Conservation (phyloP, 495 filamentous ascomycete genomes). For the Cetradonia linearis region DNA sequence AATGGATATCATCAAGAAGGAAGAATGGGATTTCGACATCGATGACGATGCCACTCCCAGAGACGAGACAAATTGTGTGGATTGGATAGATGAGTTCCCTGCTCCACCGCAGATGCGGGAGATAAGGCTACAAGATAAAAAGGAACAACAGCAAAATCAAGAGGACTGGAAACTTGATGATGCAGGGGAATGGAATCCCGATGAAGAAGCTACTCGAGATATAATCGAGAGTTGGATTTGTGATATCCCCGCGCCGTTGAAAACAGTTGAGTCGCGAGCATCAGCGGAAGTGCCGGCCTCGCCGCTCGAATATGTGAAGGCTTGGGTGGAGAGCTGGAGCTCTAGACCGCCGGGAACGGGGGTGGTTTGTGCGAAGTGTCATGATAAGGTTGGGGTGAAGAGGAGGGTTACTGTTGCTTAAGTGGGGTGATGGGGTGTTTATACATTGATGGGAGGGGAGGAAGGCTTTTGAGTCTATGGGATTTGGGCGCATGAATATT, state of each 20-base stretch:
- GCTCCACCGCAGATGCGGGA: neutral
- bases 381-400: constrained; percentile 5
- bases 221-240: neutral
- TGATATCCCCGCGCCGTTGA: constrained; percentile 4
- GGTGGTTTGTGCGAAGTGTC: constrained; percentile 20
- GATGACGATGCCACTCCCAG: neutral
- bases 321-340: constrained; percentile 20
- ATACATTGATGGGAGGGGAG: neutral
- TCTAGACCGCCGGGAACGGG: constrained; percentile 5
- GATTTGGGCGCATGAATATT: neutral
- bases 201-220: constrained; percentile 3
- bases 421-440: neutral
- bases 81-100: neutral
- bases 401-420: constrained; percentile 15
- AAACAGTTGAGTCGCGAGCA: neutral
- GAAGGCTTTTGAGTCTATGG: neutral
- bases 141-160: neutral
- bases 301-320: constrained; percentile 7
- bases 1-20: neutral
- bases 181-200: neutral
- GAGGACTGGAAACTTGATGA: neutral
- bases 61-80: neutral
- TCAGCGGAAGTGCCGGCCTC: neutral
- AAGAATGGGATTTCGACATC: neutral
- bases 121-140: neutral